These are phyloP conservation scores for Alternaria alternata DNA, from an alignment of 2,329 filamentous ascomycete genomes.

Conservation along the genomic window DNA sequence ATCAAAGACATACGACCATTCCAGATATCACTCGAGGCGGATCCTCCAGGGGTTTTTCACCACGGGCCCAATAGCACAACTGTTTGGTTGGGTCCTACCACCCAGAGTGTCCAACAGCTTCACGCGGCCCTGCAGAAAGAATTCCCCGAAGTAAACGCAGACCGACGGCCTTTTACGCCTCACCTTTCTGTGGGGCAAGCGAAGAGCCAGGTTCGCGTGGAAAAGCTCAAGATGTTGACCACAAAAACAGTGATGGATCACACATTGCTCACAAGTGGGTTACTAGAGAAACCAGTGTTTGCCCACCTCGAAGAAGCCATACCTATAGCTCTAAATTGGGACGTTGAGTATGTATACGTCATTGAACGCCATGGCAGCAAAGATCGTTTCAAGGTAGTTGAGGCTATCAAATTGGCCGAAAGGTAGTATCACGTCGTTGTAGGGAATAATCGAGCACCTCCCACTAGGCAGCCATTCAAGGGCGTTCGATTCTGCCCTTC, in stretches of 20 bases:
- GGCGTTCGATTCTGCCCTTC: no score
- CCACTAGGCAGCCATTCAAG: no score
- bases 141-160: slow-evolving; percentile 33
- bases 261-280: slow-evolving; percentile 20
- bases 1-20: slow-evolving; percentile 27
- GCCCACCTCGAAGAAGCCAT: background rate
- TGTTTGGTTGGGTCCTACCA: slow-evolving; percentile 35
- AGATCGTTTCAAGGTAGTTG: slow-evolving; percentile 37
- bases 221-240: slow-evolving; percentile 26
- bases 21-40: slow-evolving; percentile 28
- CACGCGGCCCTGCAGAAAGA: slow-evolving; percentile 38
- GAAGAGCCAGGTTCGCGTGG: slow-evolving; percentile 15
- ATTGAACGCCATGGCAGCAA: slow-evolving; percentile 36
- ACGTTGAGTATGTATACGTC: slow-evolving; percentile 38
- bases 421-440: no score
- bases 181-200: slow-evolving; percentile 42
- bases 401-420: slow-evolving; percentile 19
- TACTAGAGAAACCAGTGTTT: slow-evolving; percentile 10
- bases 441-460: no score
- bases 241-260: slow-evolving; percentile 20
- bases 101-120: slow-evolving; percentile 24
- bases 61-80: slow-evolving; percentile 27
- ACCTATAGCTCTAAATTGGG: slow-evolving; percentile 28
- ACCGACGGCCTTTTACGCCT: slow-evolving; percentile 33
- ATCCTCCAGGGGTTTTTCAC: slow-evolving; percentile 28